Conservation (phyloP, 208 protist genomes). For the Herpetomonas samuelpessoai region DNA sequence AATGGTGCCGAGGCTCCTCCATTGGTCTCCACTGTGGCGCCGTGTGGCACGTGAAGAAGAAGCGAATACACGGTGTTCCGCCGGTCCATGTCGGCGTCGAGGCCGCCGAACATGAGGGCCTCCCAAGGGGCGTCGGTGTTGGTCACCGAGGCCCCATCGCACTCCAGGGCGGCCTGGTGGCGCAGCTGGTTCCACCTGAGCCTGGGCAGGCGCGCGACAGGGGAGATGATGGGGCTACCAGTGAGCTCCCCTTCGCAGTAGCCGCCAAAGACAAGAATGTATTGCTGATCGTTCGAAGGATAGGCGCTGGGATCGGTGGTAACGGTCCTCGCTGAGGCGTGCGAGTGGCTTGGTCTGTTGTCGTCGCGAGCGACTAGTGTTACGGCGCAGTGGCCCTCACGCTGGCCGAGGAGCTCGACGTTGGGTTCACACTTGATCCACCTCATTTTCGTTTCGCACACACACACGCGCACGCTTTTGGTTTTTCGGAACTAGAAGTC, state of each 20-base stretch:
- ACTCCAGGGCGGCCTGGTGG: slow-evolving; percentile 28
- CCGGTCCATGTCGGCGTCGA: slow-evolving; percentile 38
- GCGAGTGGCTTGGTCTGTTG: too few species aligned
- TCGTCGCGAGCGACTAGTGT: too few species aligned
- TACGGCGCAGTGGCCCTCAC: slow-evolving; percentile 73
- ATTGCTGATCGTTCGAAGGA: neutral
- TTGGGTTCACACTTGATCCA: slow-evolving; percentile 47
- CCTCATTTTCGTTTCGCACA: too few species aligned
- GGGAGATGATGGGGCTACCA: slow-evolving; percentile 27
- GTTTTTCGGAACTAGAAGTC: too few species aligned
- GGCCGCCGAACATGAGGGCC: slow-evolving; percentile 79
- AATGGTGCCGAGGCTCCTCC: neutral
- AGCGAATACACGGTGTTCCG: slow-evolving; percentile 33
- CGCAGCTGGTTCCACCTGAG: slow-evolving; percentile 36
- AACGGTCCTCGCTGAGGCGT: too few species aligned
- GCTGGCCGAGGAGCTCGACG: slow-evolving; percentile 35
- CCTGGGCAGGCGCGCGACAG: slow-evolving; percentile 16
- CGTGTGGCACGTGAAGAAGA: neutral
- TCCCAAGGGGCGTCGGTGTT: slow-evolving; percentile 10
- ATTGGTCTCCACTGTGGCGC: neutral
- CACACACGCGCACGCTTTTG: too few species aligned
- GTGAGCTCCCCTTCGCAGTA: slow-evolving; percentile 59
- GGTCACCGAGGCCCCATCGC: slow-evolving; percentile 58
- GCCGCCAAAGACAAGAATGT: slow-evolving; percentile 45
- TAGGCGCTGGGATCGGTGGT: too few species aligned